phyloP scores from a whole-genome alignment of 2,329 filamentous ascomycete species.

The Coleophoma cylindrospora region DNA sequence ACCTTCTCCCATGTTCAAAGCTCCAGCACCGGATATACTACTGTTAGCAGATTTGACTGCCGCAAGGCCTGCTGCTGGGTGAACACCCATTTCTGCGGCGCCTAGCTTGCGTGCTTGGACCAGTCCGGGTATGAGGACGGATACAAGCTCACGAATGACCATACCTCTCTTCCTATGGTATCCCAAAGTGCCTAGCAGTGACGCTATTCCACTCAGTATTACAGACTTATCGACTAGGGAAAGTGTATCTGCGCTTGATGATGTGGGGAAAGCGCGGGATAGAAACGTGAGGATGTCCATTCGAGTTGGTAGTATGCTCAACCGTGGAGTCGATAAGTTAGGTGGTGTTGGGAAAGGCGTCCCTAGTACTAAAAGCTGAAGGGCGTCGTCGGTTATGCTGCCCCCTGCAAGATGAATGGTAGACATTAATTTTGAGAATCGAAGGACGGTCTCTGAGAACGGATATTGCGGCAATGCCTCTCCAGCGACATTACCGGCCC shows the following conservation, averaged over 20 bases:
- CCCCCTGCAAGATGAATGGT: conserved; percentile 63
- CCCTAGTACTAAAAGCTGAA: conserved; percentile 63
- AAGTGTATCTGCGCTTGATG: conserved; percentile 57
- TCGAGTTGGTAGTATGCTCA: conserved; percentile 51
- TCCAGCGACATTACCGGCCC: conserved; percentile 54
- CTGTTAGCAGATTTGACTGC: conserved; percentile 56
- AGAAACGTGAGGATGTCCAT: conserved; percentile 60
- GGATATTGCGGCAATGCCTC: conserved; percentile 69
- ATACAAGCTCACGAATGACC: conserved; percentile 79
- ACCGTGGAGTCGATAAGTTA: conserved; percentile 40
- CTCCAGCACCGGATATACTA: conserved; percentile 44
- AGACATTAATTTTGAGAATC: conserved; percentile 66
- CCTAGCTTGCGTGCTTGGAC: conserved; percentile 89
- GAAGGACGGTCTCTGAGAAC: conserved; percentile 67
- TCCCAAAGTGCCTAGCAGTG: conserved; percentile 75
- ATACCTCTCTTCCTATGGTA: conserved; percentile 88
- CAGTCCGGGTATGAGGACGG: conserved; percentile 75
- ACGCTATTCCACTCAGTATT: conserved; percentile 79
- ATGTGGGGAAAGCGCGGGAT: conserved; percentile 66
- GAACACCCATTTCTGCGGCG: conserved; percentile 92
- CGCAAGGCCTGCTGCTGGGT: conserved; percentile 83
- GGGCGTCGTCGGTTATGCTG: conserved; percentile 50
- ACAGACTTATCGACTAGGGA: conserved; percentile 72
- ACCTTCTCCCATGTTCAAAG: conserved; percentile 56
- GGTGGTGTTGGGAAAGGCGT: conserved; percentile 46